Base-by-base conservation (phyloP, 2,329 filamentous ascomycete species). In the Paecilomyces fulvus region DNA sequence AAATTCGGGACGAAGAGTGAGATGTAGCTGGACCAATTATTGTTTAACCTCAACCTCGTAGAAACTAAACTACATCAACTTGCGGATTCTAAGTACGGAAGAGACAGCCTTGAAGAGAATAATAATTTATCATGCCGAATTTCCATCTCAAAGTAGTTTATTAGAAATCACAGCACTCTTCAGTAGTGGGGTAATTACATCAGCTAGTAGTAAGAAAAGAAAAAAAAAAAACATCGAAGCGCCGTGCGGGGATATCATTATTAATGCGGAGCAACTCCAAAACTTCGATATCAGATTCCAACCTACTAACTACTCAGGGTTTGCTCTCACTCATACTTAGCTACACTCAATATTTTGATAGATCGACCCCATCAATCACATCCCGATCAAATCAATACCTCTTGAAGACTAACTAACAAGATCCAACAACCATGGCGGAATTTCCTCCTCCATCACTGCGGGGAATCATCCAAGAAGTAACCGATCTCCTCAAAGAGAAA, bases 401-500 rank as follows among this genome's bases (percentile, higher is more conserved):
- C 12, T 8, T 6, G 4, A 17, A 23, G 14, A 49, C n/a, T n/a
- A n/a, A 49, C 3, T 3, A 23, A 5, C 5, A 14, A 49, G 10
- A 49, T 8, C 48, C 20, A 23, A 49, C 43, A 21, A 3, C 21
- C 57, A 68, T 64, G 57, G 64, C 62, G 46, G 62, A 65, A 46
- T 73, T 73, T 52, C 70, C 68, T 3, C 70, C 71, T 0, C 51
- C 61, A 1, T 61, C 61, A n/a, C 59, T 83, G 53, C 72, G 68
- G 12, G 64, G 70, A 4, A 70, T 82, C 30, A 71, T 78, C 10
- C 62, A 68, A 30, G 79, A 83, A 69, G 75, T 85, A 25, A 75
- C 78, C 2, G 65, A 69, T 2, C 75, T 84, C 43, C 75, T 86
- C 43, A 81, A 79, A 61, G 73, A 79, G 49, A 77, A 77, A 55